Conservation (phyloP, 1,284 basidiomycete species). For the Moniliophthora roreri region DNA sequence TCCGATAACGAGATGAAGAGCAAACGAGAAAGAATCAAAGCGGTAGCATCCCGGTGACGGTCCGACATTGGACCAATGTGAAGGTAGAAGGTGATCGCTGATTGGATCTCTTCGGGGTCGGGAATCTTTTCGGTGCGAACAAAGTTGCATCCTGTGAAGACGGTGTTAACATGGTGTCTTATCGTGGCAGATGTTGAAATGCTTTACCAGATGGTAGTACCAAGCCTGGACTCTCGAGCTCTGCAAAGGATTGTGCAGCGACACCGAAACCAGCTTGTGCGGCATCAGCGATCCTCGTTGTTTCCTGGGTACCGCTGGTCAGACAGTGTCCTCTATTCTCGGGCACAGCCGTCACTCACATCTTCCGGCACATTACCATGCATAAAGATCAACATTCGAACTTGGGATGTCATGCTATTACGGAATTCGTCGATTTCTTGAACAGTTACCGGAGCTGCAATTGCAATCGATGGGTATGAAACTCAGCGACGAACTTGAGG, state of each 20-base stretch:
- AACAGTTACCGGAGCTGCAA: not conserved
- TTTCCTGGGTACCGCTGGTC: not conserved
- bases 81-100: not conserved
- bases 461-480: not conserved
- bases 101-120: not conserved
- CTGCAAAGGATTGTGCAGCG: not conserved
- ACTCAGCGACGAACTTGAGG: no score
- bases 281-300: not conserved
- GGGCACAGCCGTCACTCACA: not conserved
- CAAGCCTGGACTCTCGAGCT: not conserved
- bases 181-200: not conserved
- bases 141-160: not conserved
- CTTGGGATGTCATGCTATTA: not conserved
- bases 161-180: not conserved
- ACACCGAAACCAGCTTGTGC: not conserved
- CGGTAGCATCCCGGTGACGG: not conserved
- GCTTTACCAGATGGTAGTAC: not conserved
- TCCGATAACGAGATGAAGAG: not conserved
- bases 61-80: not conserved
- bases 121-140: not conserved
- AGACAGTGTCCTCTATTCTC: not conserved
- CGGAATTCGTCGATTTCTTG: not conserved
- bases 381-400: not conserved
- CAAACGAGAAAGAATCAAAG: conserved; percentile 1
- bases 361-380: not conserved